Conservation (phyloP, 768 basidiomycete species). For the Pulveroboletus ravenelii region DNA sequence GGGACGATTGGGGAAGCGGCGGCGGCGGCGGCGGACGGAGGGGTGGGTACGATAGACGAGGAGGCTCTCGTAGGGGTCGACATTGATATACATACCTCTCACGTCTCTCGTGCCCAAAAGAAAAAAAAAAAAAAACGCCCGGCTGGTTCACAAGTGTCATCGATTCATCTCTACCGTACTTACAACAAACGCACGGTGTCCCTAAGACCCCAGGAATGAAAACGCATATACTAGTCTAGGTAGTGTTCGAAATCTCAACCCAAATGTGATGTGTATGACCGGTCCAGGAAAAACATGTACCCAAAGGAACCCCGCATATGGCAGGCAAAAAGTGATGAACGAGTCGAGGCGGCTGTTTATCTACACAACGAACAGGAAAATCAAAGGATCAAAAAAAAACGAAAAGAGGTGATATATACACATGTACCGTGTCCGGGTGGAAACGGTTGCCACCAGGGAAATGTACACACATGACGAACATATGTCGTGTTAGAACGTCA, state of each 20-base stretch:
- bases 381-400: background rate
- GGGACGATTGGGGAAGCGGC: constrained; percentile 38
- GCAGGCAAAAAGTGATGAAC: background rate
- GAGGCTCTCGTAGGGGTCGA: constrained; percentile 25
- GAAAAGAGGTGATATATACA: background rate
- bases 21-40: constrained; percentile 17
- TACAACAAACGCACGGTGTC: background rate
- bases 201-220: background rate
- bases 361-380: constrained; percentile 12
- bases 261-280: constrained; percentile 7
- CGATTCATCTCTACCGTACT: constrained; percentile 5
- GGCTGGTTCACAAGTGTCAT: background rate
- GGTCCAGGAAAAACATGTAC: constrained; percentile 9
- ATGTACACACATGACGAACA: background rate
- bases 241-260: constrained; percentile 4
- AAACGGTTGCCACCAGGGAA: background rate
- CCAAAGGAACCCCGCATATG: background rate
- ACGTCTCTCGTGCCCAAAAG: background rate
- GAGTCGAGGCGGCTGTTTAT: constrained; percentile 1
- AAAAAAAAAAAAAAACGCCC: background rate
- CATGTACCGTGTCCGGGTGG: background rate
- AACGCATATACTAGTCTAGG: background rate
- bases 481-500: background rate
- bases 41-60: constrained; percentile 26
- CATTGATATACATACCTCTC: background rate